Base-by-base conservation (phyloP, 306 rosid species). In the Hippophae rhamnoides region DNA sequence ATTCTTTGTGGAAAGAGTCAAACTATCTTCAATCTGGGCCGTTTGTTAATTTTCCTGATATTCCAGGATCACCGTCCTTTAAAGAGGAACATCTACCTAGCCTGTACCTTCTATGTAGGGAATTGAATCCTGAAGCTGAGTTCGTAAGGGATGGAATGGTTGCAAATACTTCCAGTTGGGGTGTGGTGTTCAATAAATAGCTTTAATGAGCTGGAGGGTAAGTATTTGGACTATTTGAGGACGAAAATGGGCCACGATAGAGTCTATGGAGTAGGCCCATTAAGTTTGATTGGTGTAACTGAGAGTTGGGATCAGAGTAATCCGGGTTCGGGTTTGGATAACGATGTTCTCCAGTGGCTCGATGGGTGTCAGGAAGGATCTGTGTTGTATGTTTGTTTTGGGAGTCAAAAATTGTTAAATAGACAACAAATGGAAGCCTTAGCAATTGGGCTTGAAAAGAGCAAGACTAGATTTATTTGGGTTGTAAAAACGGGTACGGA, bases 321-420 rank as follows among this genome's bases (percentile, higher is more conserved):
- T 1, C 27, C 43, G 4, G 11, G 43, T 43, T 2, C 5, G 12
- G 5, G 5, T 4, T 58, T 7, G 26, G 26, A 18, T 3, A 47
- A 64, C 1, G 52, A 72, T 0, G 69, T 78, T 0, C n/a, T 68
- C 6, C 3, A 2, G 7, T 87, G 85, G 93, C 86, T 88, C 0
- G 89, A 88, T 5, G 63, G 27, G 47, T 68, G 77, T n/a, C 74
- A 74, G 0, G 86, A 84, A 0, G 84, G 72, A 1, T 88, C 94
- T 0, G 96, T 81, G 26, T 18, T 85, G 23, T 85, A 82, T 4
- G 83, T 88, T 10, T 81, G 96, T 31, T 85, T 88, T 25, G 90
- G 94, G 65, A 82, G 94, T 71, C 96, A 85, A 73, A 88, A 75
- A 71, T 3, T 82, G 26, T 6, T 79, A 7, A 69, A 47, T 4